Base-by-base conservation (phyloP, 495 filamentous ascomycete species). In the Lasiosphaeris hirsuta region DNA sequence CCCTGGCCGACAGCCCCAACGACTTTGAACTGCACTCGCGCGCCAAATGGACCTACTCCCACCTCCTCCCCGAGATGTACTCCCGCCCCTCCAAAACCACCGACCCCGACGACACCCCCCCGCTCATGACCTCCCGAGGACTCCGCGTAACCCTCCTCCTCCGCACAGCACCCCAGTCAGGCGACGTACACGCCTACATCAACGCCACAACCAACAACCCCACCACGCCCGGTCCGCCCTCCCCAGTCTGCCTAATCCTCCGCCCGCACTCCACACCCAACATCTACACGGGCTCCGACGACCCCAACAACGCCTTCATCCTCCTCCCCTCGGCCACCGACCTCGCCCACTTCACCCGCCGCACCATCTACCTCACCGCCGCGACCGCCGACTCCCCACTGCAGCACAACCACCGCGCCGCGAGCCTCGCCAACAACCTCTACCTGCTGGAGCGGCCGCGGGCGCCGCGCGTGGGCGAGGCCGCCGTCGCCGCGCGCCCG, bases 11-110 rank as follows among this genome's bases (percentile, higher is more conserved):
- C 18, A 53, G 57, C 14, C 56, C 63, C 13, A 57, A 54, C 41
- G 63, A 66, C 51, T 66, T 66, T 42, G 60, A 62, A 19, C 57
- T 61, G 2, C 63, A 66, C 33, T 61, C 58, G 45, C 54, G 63
- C 1, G 7, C 47, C 35, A 23, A 18, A 7, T 66, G 63, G 63
- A 66, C 60, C 4, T 66, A 66, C 18, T 47, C 54, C 0, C 45
- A 42, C 1, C 54, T 66, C 33, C 47, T 62, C 6, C 56, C 38
- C 1, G 52, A 62, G 10, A n/a, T 14, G 3, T 10, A 14, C 17
- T 18, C 10, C 35, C 33, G 17, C 10, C 23, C 40, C 1, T 2
- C 49, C 13, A 19, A 30, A n/a, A n/a, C 37, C 14, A 11, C 45
- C 1, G 43, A 55, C 0, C 36, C 52, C 39, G 60, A 63, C 13